Percentiles rank a stretch among this genome's conserved stretches.
These are phyloP conservation scores for Mycosphaerelloides madeirae DNA, from an alignment of 2,329 filamentous ascomycete species.

Conservation along the genomic window DNA sequence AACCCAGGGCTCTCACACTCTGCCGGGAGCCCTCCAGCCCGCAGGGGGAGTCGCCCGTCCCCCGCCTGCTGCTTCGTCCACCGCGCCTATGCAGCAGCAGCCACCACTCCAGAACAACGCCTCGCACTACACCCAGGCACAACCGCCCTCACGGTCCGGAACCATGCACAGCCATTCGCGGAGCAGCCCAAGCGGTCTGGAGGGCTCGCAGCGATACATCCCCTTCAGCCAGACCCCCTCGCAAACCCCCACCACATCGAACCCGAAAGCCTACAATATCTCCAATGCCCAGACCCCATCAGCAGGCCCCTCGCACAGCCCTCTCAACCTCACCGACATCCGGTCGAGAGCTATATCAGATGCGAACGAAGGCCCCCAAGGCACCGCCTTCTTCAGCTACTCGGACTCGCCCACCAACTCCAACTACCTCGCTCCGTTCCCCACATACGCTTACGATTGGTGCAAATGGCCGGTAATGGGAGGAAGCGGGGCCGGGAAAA, in stretches of 20 bases:
- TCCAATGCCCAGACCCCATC: slow-evolving; percentile 52
- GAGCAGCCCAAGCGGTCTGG: slow-evolving; percentile 64
- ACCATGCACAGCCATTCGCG: slow-evolving; percentile 69
- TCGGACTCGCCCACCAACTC: slow-evolving; percentile 68
- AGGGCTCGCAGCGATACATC: slow-evolving; percentile 52
- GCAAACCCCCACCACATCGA: slow-evolving; percentile 36
- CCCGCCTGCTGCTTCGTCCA: slow-evolving; percentile 47
- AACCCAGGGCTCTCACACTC: slow-evolving; percentile 29
- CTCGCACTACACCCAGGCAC: slow-evolving; percentile 51
- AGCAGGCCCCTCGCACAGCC: slow-evolving; percentile 70
- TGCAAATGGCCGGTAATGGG: slow-evolving; percentile 89
- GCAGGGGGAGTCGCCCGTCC: slow-evolving; percentile 49
- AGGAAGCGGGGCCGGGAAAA: slow-evolving; percentile 76
- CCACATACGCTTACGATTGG: slow-evolving; percentile 96
- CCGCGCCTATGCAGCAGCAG: slow-evolving; percentile 50
- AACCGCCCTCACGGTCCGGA: slow-evolving; percentile 59
- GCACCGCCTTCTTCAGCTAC: slow-evolving; percentile 58
- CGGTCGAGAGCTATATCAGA: slow-evolving; percentile 78
- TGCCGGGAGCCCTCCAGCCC: slow-evolving; percentile 60
- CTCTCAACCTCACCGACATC: slow-evolving; percentile 87
- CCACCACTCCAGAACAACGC: slow-evolving; percentile 47
- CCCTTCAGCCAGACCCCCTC: slow-evolving; percentile 62
- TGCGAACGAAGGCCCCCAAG: slow-evolving; percentile 66
- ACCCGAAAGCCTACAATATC: slow-evolving; percentile 55
- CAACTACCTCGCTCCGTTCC: slow-evolving; percentile 92